Evolutionary conservation across 371 early-diverging fungal genomes (phyloP).

Genomic region (Circinella umbellata): DNA sequence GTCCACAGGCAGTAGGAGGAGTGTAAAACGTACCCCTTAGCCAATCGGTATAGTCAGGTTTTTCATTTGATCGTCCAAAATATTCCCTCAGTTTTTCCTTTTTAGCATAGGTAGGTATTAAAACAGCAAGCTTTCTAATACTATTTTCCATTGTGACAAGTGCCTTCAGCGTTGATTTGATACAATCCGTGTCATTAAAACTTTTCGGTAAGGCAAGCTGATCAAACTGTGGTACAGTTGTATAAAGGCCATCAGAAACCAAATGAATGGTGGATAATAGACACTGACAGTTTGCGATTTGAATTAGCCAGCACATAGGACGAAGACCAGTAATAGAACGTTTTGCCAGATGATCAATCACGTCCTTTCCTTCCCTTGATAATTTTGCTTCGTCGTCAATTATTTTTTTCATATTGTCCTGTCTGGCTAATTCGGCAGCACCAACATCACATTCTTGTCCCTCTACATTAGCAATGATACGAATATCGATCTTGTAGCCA

Average conservation of each 20-base stretch:
- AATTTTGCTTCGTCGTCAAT: slow-evolving; percentile 3
- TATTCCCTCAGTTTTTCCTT: too few species aligned
- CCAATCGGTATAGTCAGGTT: not conserved
- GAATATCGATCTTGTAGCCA: not conserved
- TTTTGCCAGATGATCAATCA: not conserved
- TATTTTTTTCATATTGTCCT: not conserved
- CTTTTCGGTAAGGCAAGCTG: not conserved
- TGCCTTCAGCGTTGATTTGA: not conserved
- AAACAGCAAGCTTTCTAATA: too few species aligned
- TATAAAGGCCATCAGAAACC: not conserved
- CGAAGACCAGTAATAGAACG: not conserved
- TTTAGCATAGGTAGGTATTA: too few species aligned
- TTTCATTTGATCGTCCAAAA: too few species aligned
- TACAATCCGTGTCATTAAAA: not conserved
- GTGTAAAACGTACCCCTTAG: not conserved
- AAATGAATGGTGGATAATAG: not conserved
- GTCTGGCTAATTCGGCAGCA: not conserved
- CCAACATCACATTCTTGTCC: not conserved
- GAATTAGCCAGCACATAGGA: not conserved
- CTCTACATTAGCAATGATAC: not conserved
- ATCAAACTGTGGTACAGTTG: not conserved
- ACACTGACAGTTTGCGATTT: not conserved
- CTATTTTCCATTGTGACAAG: not conserved
- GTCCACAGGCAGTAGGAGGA: not conserved
- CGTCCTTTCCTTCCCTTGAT: not conserved